Percentiles rank a stretch among this genome's conserved stretches.
Evolutionary conservation across 257 asterid genomes (phyloP).

Genomic region (Gardenia jasminoides): DNA sequence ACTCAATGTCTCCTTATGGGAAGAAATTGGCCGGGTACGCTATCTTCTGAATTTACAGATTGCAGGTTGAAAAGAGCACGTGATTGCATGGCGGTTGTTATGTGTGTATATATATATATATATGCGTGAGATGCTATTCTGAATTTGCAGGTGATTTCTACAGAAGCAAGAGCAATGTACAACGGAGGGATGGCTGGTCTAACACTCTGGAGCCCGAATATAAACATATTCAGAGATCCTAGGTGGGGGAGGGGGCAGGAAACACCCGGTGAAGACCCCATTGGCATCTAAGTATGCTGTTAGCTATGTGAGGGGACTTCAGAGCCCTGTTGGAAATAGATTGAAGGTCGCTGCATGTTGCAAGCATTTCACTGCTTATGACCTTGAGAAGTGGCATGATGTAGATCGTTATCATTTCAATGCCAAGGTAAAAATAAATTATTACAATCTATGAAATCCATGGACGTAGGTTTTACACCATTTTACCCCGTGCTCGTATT

Average conservation of each 20-base stretch:
- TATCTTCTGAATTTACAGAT: too few species aligned
- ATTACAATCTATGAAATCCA: too few species aligned
- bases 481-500: too few species aligned
- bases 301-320: constrained; percentile 72
- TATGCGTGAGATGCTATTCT: too few species aligned
- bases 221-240: constrained; percentile 82
- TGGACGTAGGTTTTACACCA: too few species aligned
- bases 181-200: constrained; percentile 84
- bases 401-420: constrained; percentile 68
- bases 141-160: constrained; percentile 66
- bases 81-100: too few species aligned
- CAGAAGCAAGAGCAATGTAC: constrained; percentile 90
- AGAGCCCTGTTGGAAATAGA: constrained; percentile 44
- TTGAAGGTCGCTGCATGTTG: constrained; percentile 89
- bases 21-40: constrained; percentile 76
- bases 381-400: constrained; percentile 81
- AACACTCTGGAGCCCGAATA: constrained; percentile 95
- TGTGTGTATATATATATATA: too few species aligned
- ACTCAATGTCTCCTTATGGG: constrained; percentile 76
- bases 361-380: constrained; percentile 89
- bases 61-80: too few species aligned
- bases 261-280: constrained; percentile 90
- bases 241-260: constrained; percentile 94
- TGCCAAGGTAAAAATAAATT: constrained; percentile 92
- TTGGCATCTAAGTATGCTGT: constrained; percentile 62